Percentiles rank a stretch among this genome's conserved stretches.
These are phyloP conservation scores for Tolypocladium ophioglossoides DNA, from an alignment of 2,329 filamentous ascomycete species.

Conservation along the genomic window DNA sequence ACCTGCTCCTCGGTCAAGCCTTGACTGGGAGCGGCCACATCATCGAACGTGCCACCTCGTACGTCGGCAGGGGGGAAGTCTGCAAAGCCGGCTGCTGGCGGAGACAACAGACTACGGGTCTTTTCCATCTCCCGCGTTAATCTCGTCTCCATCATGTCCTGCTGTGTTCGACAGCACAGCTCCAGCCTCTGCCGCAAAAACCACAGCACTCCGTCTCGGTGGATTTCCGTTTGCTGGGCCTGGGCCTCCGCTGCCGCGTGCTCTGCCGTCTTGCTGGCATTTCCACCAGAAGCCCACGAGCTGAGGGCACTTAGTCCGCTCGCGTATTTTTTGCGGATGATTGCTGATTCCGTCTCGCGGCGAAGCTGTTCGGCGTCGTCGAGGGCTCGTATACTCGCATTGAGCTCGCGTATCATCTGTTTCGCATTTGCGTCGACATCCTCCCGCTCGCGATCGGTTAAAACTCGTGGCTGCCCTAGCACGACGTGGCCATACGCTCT, in stretches of 20 bases:
- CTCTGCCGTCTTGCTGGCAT: constrained; percentile 44
- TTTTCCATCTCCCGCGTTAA: constrained; percentile 79
- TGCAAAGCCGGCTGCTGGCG: constrained; percentile 21
- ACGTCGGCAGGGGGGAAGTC: constrained; percentile 13
- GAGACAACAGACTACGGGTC: constrained; percentile 64
- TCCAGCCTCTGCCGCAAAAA: constrained; percentile 68
- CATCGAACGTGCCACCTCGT: constrained; percentile 7
- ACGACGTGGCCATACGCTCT: constrained; percentile 37
- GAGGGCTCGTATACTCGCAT: constrained; percentile 67
- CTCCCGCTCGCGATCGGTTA: constrained; percentile 76
- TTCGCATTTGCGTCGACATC: constrained; percentile 83
- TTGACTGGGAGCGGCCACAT: constrained; percentile 20
- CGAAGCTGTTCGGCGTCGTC: constrained; percentile 75
- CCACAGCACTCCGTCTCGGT: constrained; percentile 77
- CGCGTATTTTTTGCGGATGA: constrained; percentile 62
- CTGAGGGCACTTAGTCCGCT: constrained; percentile 53
- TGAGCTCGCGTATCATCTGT: constrained; percentile 73
- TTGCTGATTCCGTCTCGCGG: constrained; percentile 59
- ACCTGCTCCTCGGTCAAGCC: constrained; percentile 74
- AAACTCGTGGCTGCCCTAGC: constrained; percentile 37
- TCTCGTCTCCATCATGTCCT: constrained; percentile 86
- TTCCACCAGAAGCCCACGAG: constrained; percentile 54
- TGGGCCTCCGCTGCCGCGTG: constrained; percentile 63
- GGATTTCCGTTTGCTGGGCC: constrained; percentile 53
- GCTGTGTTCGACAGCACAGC: constrained; percentile 66